Base-by-base conservation (phyloP, 768 basidiomycete species). In the Tylopilus intermedius region DNA sequence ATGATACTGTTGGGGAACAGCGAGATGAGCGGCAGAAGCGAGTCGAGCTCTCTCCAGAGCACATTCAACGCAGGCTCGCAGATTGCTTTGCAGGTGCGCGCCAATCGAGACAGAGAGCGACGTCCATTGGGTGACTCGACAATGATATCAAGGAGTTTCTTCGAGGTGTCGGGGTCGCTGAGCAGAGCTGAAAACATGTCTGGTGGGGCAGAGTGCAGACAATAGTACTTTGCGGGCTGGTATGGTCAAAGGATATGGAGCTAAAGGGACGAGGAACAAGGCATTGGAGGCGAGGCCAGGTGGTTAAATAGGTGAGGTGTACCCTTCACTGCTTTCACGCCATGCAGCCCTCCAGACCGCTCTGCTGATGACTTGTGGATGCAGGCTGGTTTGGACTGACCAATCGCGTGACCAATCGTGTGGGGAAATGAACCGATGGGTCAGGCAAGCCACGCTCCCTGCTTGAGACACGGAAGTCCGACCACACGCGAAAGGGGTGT, bases 31-130 rank as follows among this genome's bases (percentile, higher is more conserved):
- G 88, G 88, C 43, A 81, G 70, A 54, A 90, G 73, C 11, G 85
- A 86, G 66, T 90, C 87, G 51, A 90, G 71, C 61, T 90, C 88
- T 64, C 78, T 80, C 88, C 88, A 90, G 29, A 90, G 74, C 45
- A 83, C 72, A 64, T 83, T 74, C 59, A 90, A 63, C n/a, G 83
- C 80, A 13, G 86, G 86, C 58, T 85, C 86, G 58, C 76, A 81
- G 65, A 88, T 72, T n/a, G 82, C 80, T 57, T 77, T 81, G 70
- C 88, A 89, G 43, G 88, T 88, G 49, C 88, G 77, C 45, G 88
- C 80, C 59, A 90, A 73, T 62, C 88, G 76, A 46, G 86, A 83
- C 53, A 90, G 69, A 41, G 80, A 75, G 45, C 86, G 82, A 57
- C 77, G 81, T 35, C 88, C 88, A 58, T 76, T 79, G 5, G 86